Base-by-base conservation (phyloP, 805 yeast species). In the Kockiozyma suomiensis region DNA sequence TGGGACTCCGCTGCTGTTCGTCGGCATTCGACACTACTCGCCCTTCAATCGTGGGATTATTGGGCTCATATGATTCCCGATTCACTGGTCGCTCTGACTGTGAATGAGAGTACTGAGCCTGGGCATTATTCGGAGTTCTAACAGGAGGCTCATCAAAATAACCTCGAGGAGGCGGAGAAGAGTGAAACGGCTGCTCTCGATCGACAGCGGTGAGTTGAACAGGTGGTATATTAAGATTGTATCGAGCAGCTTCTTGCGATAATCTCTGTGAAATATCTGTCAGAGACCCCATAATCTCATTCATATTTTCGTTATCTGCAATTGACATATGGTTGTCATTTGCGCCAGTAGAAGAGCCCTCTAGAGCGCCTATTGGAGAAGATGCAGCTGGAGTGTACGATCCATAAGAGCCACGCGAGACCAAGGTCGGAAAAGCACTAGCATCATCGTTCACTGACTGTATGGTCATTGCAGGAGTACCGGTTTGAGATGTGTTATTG, bases 141-240 rank as follows among this genome's bases (percentile, higher is more conserved):
- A 28, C 43, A 10, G 43, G 42, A 37, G 53, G 53, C 17, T 49
- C 53, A 49, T 49, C 28, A 17, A 49, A 49, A 28, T 23, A 49
- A 19, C 53, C 53, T 37, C 53, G 19, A 10, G 42, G 53, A 25
- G 53, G 53, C 13, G 53, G 28, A 3, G 53, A 49, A 23, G 33
- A 17, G 25, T 25, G 26, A 15, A 26, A 7, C 17, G 35, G 33
- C 3, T 10, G 23, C 25, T 13, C 23, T 10, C 13, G 41, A n/a
- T 48, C 23, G 10, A 23, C 30, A 10, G 33, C 43, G 8, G 10
- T 49, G 23, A 10, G 21, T 26, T 12, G 53, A 13, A 21, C 3
- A 13, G 41, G 19, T 4, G 41, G 42, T n/a, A 33, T 21, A 19
- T 30, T 19, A 17, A 35, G 3, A 23, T 21, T 25, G 17, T 10